Evolutionary conservation across 2,329 filamentous ascomycete genomes (phyloP).

Genomic region (Bretziella fagacearum): DNA sequence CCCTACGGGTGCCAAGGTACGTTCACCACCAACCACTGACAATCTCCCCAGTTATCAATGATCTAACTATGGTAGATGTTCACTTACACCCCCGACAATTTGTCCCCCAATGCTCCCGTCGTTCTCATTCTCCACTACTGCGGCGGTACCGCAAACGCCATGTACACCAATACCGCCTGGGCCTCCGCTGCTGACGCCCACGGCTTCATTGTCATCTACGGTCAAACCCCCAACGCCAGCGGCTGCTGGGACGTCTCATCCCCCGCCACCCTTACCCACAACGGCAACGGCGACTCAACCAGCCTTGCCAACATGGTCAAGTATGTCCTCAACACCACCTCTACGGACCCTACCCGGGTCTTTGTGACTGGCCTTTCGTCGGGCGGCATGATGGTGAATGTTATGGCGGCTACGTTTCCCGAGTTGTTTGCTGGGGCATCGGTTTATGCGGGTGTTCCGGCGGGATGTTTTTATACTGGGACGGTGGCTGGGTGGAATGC

Average conservation of each 20-base stretch:
- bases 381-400: constrained; percentile 32
- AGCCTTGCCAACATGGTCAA: constrained; percentile 42
- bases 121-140: constrained; percentile 40
- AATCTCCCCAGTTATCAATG: too few species aligned
- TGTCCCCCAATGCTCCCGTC: constrained; percentile 27
- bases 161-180: constrained; percentile 33
- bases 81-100: constrained; percentile 22
- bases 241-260: constrained; percentile 43
- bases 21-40: background rate
- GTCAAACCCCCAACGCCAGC: constrained; percentile 32
- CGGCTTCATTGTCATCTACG: constrained; percentile 36
- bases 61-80: too few species aligned
- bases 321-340: constrained; percentile 33
- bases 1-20: too few species aligned
- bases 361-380: constrained; percentile 35
- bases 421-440: too few species aligned
- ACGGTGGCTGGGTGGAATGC: too few species aligned
- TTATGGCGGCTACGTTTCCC: too few species aligned
- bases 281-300: constrained; percentile 39
- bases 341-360: constrained; percentile 31
- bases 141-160: constrained; percentile 31
- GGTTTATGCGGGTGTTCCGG: too few species aligned
- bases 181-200: constrained; percentile 25
- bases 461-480: too few species aligned
- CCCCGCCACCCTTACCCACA: constrained; percentile 32